Conservation (phyloP, 345 rosid species). For the Citrus hindsii region DNA sequence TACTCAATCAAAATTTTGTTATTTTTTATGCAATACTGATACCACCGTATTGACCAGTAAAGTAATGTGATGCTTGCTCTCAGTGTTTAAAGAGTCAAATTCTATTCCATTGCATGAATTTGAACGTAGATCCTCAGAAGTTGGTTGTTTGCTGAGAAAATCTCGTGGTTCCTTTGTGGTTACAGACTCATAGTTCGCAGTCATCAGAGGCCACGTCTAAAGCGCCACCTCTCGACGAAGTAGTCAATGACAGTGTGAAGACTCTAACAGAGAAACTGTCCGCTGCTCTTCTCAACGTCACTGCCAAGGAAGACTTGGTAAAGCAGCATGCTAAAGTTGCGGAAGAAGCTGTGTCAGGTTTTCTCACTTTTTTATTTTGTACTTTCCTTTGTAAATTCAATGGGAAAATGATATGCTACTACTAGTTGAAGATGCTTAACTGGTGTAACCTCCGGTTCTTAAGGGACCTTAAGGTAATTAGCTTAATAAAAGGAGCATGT, state of each 20-base stretch:
- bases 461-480: neutral
- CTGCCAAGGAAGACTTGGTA: slow-evolving; percentile 78
- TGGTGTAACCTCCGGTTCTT: neutral
- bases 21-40: neutral
- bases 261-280: slow-evolving; percentile 63
- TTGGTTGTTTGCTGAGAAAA: neutral
- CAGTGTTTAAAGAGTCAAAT: too few species aligned
- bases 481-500: neutral
- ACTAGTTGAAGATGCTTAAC: neutral
- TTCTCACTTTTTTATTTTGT: neutral
- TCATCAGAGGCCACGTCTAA: slow-evolving; percentile 61
- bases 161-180: slow-evolving; percentile 20
- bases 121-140: too few species aligned
- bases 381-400: neutral
- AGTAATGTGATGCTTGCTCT: neutral
- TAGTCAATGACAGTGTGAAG: slow-evolving; percentile 42
- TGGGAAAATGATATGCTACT: neutral
- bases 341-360: slow-evolving; percentile 96
- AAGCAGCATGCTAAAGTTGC: slow-evolving; percentile 94
- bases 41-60: neutral
- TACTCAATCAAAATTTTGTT: neutral
- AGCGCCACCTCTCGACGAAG: slow-evolving; percentile 44
- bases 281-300: slow-evolving; percentile 69
- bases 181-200: slow-evolving; percentile 46
- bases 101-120: too few species aligned